Conservation (phyloP, 2,329 filamentous ascomycete genomes). For the Colletotrichum phormii region DNA sequence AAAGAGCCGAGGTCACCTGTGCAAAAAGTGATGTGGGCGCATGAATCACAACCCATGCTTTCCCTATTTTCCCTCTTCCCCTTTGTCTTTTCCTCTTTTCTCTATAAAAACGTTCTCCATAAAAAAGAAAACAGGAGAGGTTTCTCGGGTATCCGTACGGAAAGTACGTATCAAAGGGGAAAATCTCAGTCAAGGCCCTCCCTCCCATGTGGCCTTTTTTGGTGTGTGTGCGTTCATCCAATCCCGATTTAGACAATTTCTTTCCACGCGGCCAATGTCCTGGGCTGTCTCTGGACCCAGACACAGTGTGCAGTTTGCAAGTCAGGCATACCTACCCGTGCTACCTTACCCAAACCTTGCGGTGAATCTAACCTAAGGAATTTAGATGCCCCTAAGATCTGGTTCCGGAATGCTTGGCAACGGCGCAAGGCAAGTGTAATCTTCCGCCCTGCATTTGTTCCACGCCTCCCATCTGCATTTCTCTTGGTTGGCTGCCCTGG, state of each 20-base stretch:
- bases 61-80: background rate
- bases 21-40: background rate
- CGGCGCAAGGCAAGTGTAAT: background rate
- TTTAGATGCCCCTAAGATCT: background rate
- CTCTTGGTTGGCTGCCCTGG: background rate
- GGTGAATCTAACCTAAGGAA: background rate
- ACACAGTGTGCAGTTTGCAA: constrained; percentile 3
- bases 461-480: background rate
- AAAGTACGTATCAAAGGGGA: too few relatives aligned
- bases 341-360: background rate
- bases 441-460: background rate
- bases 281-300: too few relatives aligned
- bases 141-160: background rate
- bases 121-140: background rate
- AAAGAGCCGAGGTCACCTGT: constrained; percentile 15
- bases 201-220: background rate
- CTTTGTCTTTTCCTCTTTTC: background rate
- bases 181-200: background rate
- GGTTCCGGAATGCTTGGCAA: constrained; percentile 18
- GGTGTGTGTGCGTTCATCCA: constrained; percentile 1
- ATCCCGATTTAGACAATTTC: background rate
- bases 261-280: background rate
- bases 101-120: background rate
- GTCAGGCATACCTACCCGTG: too few relatives aligned
- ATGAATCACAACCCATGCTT: constrained; percentile 26